A percentile compares a stretch with the other conserved stretches of the same genome.
phyloP scores from a whole-genome alignment of 768 basidiomycete genomes.

The Dentipellis fragilis region DNA sequence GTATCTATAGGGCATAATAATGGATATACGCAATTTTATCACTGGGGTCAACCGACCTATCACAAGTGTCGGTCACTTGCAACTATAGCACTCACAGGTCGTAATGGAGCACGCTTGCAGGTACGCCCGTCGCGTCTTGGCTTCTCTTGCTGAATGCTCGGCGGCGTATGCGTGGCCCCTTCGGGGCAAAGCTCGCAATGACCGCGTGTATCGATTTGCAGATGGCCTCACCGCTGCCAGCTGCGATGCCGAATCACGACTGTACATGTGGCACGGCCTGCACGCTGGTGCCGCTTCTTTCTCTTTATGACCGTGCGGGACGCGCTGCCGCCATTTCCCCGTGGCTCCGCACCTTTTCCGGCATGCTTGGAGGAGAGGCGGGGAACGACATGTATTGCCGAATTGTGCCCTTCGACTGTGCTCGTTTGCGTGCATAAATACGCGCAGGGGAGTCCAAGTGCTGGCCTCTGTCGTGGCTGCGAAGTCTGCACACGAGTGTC shows the following conservation, averaged over 20 bases:
- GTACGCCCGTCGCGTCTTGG: too few relatives aligned
- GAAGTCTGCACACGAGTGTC: background rate
- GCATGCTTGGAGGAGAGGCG: background rate
- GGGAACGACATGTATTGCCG: background rate
- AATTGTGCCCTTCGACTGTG: background rate
- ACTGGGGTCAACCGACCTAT: too few relatives aligned
- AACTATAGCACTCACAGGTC: too few relatives aligned
- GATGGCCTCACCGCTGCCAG: background rate
- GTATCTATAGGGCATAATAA: background rate
- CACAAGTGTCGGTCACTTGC: too few relatives aligned
- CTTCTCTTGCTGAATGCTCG: too few relatives aligned
- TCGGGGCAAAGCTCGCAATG: too few relatives aligned
- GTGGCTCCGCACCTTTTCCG: conserved; percentile 12
- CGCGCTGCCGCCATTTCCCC: conserved; percentile 17
- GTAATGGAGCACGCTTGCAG: too few relatives aligned
- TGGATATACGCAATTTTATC: too few relatives aligned
- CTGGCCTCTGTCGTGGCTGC: background rate
- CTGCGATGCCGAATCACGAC: conserved; percentile 2
- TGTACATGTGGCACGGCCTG: background rate
- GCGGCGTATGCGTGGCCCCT: too few relatives aligned
- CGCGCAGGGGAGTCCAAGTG: background rate
- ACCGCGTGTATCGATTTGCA: too few relatives aligned
- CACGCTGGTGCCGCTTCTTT: background rate
- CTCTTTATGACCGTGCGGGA: background rate
- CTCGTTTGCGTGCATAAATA: background rate